phyloP scores from a whole-genome alignment of 73 alveolate species.

The Paramecium bursaria region DNA sequence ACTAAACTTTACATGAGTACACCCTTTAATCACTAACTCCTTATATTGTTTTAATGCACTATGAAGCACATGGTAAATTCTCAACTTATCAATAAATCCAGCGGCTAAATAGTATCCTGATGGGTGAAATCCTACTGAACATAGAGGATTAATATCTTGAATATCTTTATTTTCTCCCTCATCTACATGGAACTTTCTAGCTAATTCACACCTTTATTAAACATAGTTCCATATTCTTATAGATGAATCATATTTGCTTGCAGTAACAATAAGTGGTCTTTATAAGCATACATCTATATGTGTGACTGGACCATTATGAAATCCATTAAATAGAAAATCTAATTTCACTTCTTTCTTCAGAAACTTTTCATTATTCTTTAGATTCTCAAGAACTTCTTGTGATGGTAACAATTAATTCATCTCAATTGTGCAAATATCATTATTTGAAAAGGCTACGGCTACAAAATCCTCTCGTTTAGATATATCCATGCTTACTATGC shows the following conservation, averaged over 20 bases:
- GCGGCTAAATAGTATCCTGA: conserved; percentile 98
- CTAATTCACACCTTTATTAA: conserved; percentile 86
- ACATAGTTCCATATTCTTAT: conserved; percentile 97
- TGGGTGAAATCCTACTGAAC: conserved; percentile 98
- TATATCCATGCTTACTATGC: conserved; percentile 80
- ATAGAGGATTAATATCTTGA: conserved; percentile 83
- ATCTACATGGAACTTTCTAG: conserved; percentile 78
- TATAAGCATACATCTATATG: conserved; percentile 95
- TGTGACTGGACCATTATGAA: conserved; percentile 95
- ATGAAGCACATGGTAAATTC: conserved; percentile 93
- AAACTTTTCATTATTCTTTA: conserved; percentile 76
- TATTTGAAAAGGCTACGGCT: conserved; percentile 89
- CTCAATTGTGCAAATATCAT: conserved; percentile 89
- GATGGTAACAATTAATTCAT: conserved; percentile 60
- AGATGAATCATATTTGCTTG: conserved; percentile 92
- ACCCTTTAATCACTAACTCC: conserved; percentile 84
- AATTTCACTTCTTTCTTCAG: conserved; percentile 88
- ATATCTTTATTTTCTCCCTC: conserved; percentile 80
- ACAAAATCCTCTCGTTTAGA: conserved; percentile 90
- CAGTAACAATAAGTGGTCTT: conserved; percentile 97
- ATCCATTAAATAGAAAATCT: conserved; percentile 96
- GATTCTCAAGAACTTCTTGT: conserved; percentile 70
- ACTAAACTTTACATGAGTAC: conserved; percentile 88
- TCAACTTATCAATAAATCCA: conserved; percentile 95
- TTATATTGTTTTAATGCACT: conserved; percentile 91